Percentiles rank a stretch among this genome's conserved stretches.
These are phyloP conservation scores for Ocimum tenuiflorum DNA, from an alignment of 257 asterid species.

Conservation along the genomic window DNA sequence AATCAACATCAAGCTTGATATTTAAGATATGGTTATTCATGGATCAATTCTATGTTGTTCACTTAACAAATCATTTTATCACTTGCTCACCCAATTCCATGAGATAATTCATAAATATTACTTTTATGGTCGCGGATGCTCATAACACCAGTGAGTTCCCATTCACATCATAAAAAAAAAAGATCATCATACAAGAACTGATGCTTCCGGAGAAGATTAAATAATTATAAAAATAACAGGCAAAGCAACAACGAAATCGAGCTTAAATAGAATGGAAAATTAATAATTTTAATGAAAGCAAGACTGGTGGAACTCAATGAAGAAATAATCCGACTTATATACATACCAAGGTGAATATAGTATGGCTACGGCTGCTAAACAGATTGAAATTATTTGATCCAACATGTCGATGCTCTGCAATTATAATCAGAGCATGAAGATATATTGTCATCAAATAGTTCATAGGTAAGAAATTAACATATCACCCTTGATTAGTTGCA, in stretches of 20 bases:
- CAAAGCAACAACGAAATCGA: constrained; percentile 1
- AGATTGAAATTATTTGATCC: constrained; percentile 95
- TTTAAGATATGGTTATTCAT: no score
- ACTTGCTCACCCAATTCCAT: no score
- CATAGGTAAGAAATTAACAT: background rate
- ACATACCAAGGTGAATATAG: constrained; percentile 88
- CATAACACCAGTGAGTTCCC: no score
- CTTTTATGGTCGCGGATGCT: no score
- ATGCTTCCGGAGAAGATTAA: no score
- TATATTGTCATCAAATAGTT: constrained; percentile 15
- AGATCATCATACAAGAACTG: no score
- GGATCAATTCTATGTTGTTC: no score
- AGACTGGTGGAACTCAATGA: constrained; percentile 1
- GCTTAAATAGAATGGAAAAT: constrained; percentile 6
- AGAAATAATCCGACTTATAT: constrained; percentile 6
- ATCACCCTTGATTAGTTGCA: background rate
- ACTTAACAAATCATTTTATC: no score
- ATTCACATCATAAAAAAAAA: no score
- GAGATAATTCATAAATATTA: no score
- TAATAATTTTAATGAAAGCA: background rate
- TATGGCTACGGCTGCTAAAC: constrained; percentile 97
- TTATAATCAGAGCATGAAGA: background rate
- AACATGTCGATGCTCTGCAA: constrained; percentile 93
- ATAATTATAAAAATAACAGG: constrained; percentile 11
- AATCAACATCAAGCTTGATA: no score